Conservation (phyloP, 1,139 yeast species). For the Yamadazyma pseudoaaseri region DNA sequence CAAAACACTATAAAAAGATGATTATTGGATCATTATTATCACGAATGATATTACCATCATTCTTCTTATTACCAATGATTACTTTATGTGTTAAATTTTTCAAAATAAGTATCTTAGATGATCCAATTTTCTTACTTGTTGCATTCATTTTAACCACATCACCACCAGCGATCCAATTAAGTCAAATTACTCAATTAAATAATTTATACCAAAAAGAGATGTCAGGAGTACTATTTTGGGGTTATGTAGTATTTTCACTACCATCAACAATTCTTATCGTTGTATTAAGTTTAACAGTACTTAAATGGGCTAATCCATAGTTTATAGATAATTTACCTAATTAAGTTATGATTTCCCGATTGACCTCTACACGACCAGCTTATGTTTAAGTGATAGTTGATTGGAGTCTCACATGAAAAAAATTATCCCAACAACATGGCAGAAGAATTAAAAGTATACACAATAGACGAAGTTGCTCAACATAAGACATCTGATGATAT, state of each 20-base stretch:
- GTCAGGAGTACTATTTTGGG: slow-evolving; percentile 88
- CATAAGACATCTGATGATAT: slow-evolving; percentile 79
- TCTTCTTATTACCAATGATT: slow-evolving; percentile 65
- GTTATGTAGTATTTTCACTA: slow-evolving; percentile 71
- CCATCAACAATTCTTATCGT: slow-evolving; percentile 78
- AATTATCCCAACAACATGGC: slow-evolving; percentile 3
- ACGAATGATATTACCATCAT: slow-evolving; percentile 74
- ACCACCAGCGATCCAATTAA: slow-evolving; percentile 83
- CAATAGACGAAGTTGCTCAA: slow-evolving; percentile 66
- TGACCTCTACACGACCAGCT: background rate
- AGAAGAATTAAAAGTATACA: slow-evolving; percentile 22
- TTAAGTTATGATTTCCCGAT: slow-evolving; percentile 3
- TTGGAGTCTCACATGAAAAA: slow-evolving; percentile 5
- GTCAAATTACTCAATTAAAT: slow-evolving; percentile 79
- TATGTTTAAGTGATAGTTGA: slow-evolving; percentile 1
- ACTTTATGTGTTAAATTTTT: slow-evolving; percentile 65
- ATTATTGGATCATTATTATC: slow-evolving; percentile 68
- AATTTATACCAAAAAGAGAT: slow-evolving; percentile 76
- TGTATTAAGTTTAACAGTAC: slow-evolving; percentile 63
- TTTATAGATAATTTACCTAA: background rate
- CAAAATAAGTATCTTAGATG: slow-evolving; percentile 70
- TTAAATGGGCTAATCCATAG: slow-evolving; percentile 43
- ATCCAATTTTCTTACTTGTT: slow-evolving; percentile 78
- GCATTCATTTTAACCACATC: slow-evolving; percentile 73
- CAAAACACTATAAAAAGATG: slow-evolving; percentile 56